Percentiles rank a stretch among this genome's conserved stretches.
These are phyloP conservation scores for Musa schizocarpa DNA, from an alignment of 176 grass and related monocot genomes.

Conservation along the genomic window DNA sequence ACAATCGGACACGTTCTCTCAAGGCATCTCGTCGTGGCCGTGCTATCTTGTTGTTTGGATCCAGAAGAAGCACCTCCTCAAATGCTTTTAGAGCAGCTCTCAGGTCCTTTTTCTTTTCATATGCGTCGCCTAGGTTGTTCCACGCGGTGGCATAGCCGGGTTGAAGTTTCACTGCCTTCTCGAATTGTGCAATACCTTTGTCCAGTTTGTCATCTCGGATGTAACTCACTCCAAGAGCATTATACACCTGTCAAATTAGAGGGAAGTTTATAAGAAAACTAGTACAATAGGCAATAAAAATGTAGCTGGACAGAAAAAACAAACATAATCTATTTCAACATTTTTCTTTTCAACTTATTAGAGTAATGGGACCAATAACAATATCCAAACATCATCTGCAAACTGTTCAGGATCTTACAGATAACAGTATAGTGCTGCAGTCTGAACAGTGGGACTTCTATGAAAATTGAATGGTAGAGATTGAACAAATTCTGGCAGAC, in stretches of 20 bases:
- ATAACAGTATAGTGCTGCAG: not conserved
- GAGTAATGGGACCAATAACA: not conserved
- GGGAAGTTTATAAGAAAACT: not conserved
- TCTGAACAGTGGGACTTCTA: not conserved
- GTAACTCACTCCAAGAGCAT: constrained; percentile 87
- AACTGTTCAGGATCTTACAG: not conserved
- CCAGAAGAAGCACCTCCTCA: constrained; percentile 78
- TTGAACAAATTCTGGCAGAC: not conserved
- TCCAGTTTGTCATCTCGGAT: constrained; percentile 71
- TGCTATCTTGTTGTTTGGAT: constrained; percentile 86
- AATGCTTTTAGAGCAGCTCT: constrained; percentile 69
- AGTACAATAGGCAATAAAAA: not conserved
- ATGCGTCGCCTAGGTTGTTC: constrained; percentile 88
- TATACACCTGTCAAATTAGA: constrained; percentile 50
- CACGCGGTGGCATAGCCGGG: constrained; percentile 89
- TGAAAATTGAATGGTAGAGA: not conserved
- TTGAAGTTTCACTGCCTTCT: constrained; percentile 81
- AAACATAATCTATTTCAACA: not conserved
- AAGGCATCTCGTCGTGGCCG: constrained; percentile 66
- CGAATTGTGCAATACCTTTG: constrained; percentile 64
- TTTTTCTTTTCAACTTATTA: not conserved
- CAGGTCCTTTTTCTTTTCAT: constrained; percentile 74
- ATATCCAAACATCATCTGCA: not conserved
- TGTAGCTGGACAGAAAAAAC: not conserved
- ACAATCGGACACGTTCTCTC: constrained; percentile 50